A percentile compares a stretch with the other conserved stretches of the same genome.
These are phyloP conservation scores for Mycosphaerella sp. DNA, from an alignment of 2,329 filamentous ascomycete species.

Conservation along the genomic window DNA sequence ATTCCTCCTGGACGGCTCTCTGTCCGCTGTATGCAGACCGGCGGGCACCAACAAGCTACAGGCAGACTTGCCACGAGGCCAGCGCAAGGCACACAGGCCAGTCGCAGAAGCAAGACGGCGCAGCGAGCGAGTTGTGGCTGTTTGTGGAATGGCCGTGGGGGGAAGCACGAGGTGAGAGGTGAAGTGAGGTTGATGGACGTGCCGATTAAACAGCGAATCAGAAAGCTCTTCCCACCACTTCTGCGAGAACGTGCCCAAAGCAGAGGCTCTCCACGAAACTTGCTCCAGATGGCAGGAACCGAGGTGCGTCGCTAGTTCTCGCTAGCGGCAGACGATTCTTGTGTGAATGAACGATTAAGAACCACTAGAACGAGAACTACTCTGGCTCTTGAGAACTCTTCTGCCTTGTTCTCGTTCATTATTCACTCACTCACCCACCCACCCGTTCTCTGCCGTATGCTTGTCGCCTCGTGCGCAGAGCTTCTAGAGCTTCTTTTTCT, in stretches of 20 bases:
- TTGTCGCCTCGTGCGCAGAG: not conserved
- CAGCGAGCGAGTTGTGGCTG: too few relatives aligned
- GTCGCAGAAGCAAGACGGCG: too few relatives aligned
- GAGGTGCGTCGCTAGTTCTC: not conserved
- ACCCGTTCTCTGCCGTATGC: not conserved
- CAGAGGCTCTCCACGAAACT: not conserved
- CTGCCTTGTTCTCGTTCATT: too few relatives aligned
- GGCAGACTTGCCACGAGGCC: not conserved
- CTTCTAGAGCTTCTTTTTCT: not conserved
- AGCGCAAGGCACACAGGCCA: not conserved
- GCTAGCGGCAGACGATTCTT: not conserved
- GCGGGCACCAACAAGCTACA: not conserved
- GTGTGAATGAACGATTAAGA: too few relatives aligned
- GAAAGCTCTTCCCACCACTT: not conserved
- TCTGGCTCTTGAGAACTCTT: not conserved
- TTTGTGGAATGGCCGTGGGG: not conserved
- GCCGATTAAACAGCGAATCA: not conserved
- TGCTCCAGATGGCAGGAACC: not conserved
- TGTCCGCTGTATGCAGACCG: not conserved
- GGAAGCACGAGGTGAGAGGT: not conserved
- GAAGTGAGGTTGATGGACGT: not conserved
- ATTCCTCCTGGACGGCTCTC: too few relatives aligned
- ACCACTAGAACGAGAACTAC: not conserved
- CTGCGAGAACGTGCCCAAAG: not conserved
- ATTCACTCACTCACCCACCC: not conserved